Conservation (phyloP, 2,329 filamentous ascomycete genomes). For the Aschersonia sp. region DNA sequence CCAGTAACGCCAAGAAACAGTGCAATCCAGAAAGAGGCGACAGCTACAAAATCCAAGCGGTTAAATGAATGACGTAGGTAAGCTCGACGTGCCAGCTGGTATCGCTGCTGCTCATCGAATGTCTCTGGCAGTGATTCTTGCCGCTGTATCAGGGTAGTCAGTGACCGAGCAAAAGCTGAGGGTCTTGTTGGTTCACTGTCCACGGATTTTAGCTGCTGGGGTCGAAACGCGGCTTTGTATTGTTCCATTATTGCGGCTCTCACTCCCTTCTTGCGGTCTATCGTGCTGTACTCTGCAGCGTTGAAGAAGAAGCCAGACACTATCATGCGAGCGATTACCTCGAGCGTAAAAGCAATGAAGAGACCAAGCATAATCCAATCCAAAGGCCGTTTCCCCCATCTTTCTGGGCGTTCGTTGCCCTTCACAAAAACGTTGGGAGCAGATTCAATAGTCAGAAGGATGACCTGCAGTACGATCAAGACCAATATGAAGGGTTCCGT, state of each 20-base stretch:
- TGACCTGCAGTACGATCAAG: slow-evolving; percentile 75
- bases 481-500: slow-evolving; percentile 78
- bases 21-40: slow-evolving; percentile 89
- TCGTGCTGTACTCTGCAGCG: slow-evolving; percentile 80
- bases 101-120: slow-evolving; percentile 64
- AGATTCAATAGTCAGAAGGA: slow-evolving; percentile 79
- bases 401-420: slow-evolving; percentile 41
- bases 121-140: slow-evolving; percentile 43
- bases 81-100: slow-evolving; percentile 76
- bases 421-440: slow-evolving; percentile 53
- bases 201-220: slow-evolving; percentile 58
- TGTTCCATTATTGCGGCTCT: slow-evolving; percentile 62
- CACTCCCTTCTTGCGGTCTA: slow-evolving; percentile 64
- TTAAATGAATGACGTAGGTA: slow-evolving; percentile 95
- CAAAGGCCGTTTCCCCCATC: slow-evolving; percentile 55
- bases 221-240: slow-evolving; percentile 67
- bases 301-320: slow-evolving; percentile 92
- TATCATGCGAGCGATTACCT: slow-evolving; percentile 69
- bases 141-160: slow-evolving; percentile 64
- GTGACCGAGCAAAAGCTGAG: slow-evolving; percentile 58
- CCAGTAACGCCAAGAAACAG: slow-evolving; percentile 60
- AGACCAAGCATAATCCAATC: slow-evolving; percentile 73
- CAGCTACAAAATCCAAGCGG: slow-evolving; percentile 83
- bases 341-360: slow-evolving; percentile 81
- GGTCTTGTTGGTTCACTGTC: slow-evolving; percentile 35